phyloP scores from a whole-genome alignment of 352 stramenopile species.

The Pythium oligandrum region DNA sequence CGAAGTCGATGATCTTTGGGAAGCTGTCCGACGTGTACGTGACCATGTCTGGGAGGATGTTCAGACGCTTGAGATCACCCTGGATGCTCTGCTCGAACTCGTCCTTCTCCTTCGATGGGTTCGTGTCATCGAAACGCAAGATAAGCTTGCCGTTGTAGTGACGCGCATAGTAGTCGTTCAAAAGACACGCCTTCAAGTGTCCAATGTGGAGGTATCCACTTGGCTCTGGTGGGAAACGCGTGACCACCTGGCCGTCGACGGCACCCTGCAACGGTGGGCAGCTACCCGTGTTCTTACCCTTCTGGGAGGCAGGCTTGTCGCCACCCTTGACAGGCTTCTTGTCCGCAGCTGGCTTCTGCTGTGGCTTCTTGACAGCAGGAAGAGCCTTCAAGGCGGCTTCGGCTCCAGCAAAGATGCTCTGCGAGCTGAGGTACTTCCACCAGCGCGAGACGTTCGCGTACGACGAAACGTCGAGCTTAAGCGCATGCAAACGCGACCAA shows the following conservation, averaged over 20 bases:
- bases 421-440: constrained; percentile 52
- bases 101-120: constrained; percentile 99
- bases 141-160: constrained; percentile 98
- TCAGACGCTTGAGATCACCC: constrained; percentile 82
- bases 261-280: constrained; percentile 93
- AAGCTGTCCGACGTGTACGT: constrained; percentile 99
- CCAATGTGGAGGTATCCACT: constrained; percentile 99
- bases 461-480: constrained; percentile 37
- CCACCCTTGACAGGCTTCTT: constrained; percentile 16
- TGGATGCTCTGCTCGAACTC: constrained; percentile 98
- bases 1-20: constrained; percentile 92
- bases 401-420: constrained; percentile 56
- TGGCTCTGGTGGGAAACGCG: constrained; percentile 98
- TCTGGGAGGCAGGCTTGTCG: constrained; percentile 29
- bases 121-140: constrained; percentile 99
- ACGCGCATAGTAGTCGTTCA: constrained; percentile 99
- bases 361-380: constrained; percentile 11
- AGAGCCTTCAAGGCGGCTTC: constrained; percentile 48
- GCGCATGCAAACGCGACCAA: constrained; percentile 69
- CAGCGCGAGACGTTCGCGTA: constrained; percentile 77
- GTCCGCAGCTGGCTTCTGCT: constrained; percentile 11
- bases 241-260: constrained; percentile 94
- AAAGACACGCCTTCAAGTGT: constrained; percentile 98
- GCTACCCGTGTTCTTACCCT: constrained; percentile 84
- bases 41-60: constrained; percentile 71